Percentiles rank a stretch among this genome's conserved stretches.
Conservation (phyloP, 495 filamentous ascomycete genomes). For the Penicillium macrosclerotiorum region DNA sequence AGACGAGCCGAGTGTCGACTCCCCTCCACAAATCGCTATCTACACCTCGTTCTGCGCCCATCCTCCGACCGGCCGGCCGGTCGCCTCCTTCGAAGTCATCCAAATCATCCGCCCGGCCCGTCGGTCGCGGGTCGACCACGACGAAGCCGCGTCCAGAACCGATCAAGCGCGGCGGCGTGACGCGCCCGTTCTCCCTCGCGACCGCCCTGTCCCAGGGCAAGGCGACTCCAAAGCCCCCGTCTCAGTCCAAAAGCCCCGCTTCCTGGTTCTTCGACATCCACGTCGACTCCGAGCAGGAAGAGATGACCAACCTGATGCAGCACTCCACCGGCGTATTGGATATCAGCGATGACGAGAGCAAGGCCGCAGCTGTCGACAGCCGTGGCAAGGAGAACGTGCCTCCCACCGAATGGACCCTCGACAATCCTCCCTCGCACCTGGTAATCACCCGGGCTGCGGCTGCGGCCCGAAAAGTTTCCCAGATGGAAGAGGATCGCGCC, state of each 20-base stretch:
- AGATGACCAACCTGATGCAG: constrained; percentile 86
- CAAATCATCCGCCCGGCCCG: constrained; percentile 28
- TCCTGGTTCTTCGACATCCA: constrained; percentile 94
- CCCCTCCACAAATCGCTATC: constrained; percentile 37
- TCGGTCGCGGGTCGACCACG: constrained; percentile 37
- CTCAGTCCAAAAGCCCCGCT: constrained; percentile 47
- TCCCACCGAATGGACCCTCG: constrained; percentile 34
- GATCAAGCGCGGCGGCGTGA: constrained; percentile 33
- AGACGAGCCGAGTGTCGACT: constrained; percentile 33
- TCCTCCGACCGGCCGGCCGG: constrained; percentile 41
- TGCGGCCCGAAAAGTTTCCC: constrained; percentile 31
- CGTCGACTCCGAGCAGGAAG: constrained; percentile 85
- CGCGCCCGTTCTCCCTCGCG: constrained; percentile 72
- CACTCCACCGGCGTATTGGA: constrained; percentile 85
- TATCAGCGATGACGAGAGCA: constrained; percentile 62
- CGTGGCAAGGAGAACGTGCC: constrained; percentile 93
- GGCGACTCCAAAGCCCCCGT: constrained; percentile 34
- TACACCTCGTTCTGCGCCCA: constrained; percentile 33
- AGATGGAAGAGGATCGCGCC: constrained; percentile 56
- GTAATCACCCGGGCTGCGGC: constrained; percentile 25
- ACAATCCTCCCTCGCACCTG: constrained; percentile 25
- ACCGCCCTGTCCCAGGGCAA: constrained; percentile 59
- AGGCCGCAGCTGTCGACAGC: constrained; percentile 37
- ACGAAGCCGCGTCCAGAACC: constrained; percentile 52
- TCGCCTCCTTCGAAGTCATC: constrained; percentile 35